Evolutionary conservation across 129 eudicot species (phyloP).

Genomic region (Logfia minima): DNA sequence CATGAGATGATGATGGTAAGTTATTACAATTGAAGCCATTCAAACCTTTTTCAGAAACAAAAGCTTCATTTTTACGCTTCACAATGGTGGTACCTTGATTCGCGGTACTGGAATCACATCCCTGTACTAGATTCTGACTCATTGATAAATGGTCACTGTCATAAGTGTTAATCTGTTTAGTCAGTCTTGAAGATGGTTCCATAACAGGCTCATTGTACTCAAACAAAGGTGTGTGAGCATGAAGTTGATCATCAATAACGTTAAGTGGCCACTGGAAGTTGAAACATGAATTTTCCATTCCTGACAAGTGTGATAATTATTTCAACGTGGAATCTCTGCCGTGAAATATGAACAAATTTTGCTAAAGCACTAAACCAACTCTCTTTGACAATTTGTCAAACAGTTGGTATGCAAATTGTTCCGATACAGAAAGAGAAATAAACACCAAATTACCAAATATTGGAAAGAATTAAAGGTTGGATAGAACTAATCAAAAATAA

Average conservation of each 20-base stretch:
- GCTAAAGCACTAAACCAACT: background rate
- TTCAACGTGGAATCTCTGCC: constrained; percentile 40
- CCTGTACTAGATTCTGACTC: constrained; percentile 27
- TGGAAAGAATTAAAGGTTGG: background rate
- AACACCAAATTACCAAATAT: background rate
- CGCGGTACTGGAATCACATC: background rate
- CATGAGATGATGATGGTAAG: constrained; percentile 15
- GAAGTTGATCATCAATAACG: constrained; percentile 50
- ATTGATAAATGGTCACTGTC: constrained; percentile 31
- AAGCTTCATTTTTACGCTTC: constrained; percentile 46
- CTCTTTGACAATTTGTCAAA: too few species aligned
- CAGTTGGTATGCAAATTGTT: too few species aligned
- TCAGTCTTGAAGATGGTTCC: constrained; percentile 42
- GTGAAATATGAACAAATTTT: too few species aligned
- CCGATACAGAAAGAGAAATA: too few species aligned
- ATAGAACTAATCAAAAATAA: too few species aligned
- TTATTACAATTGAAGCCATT: constrained; percentile 1
- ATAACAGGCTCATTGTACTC: constrained; percentile 15
- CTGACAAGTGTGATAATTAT: constrained; percentile 46
- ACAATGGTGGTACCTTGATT: constrained; percentile 17
- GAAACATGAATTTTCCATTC: constrained; percentile 55
- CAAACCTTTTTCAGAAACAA: constrained; percentile 16
- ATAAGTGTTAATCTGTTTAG: constrained; percentile 45
- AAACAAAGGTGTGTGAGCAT: constrained; percentile 5
- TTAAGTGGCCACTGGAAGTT: constrained; percentile 53